These are phyloP conservation scores for Pyrenochaeta sp. DNA, from an alignment of 2,329 filamentous ascomycete species.

Conservation along the genomic window DNA sequence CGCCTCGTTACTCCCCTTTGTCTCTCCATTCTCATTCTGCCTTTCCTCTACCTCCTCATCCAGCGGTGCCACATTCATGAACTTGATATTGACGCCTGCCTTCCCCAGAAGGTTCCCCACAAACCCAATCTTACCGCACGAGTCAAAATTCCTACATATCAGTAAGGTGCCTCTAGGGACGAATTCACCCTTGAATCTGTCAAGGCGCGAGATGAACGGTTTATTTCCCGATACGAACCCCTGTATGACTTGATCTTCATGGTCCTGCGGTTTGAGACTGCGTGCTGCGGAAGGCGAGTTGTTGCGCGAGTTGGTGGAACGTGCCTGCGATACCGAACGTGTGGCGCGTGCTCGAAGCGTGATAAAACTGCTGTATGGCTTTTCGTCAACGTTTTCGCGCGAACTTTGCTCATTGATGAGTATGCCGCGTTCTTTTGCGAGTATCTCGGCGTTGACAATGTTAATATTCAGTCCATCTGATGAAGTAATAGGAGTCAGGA, in stretches of 20 bases:
- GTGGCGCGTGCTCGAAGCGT: constrained; percentile 68
- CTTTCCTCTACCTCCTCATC: constrained; percentile 50
- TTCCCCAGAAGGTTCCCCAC: constrained; percentile 76
- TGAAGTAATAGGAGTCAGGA: constrained; percentile 74
- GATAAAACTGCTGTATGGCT: constrained; percentile 74
- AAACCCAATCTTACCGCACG: constrained; percentile 82
- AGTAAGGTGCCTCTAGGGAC: constrained; percentile 76
- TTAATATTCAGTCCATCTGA: constrained; percentile 75
- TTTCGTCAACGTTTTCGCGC: constrained; percentile 66
- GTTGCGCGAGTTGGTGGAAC: constrained; percentile 27
- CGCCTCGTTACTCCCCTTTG: constrained; percentile 66
- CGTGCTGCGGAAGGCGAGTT: constrained; percentile 40
- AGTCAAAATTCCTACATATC: constrained; percentile 83
- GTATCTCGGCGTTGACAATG: constrained; percentile 80
- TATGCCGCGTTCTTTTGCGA: constrained; percentile 80
- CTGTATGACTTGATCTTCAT: constrained; percentile 64
- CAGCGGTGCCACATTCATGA: constrained; percentile 76
- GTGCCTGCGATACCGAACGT: constrained; percentile 45
- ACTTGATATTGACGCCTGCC: constrained; percentile 78
- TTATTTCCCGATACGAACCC: constrained; percentile 72
- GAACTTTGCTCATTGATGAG: constrained; percentile 77
- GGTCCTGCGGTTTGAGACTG: constrained; percentile 11
- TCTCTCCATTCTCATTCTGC: constrained; percentile 26
- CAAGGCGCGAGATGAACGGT: constrained; percentile 76
- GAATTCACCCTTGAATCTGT: constrained; percentile 77